Base-by-base conservation (phyloP, 495 filamentous ascomycete genomes). In the Penicilliopsis zonata region DNA sequence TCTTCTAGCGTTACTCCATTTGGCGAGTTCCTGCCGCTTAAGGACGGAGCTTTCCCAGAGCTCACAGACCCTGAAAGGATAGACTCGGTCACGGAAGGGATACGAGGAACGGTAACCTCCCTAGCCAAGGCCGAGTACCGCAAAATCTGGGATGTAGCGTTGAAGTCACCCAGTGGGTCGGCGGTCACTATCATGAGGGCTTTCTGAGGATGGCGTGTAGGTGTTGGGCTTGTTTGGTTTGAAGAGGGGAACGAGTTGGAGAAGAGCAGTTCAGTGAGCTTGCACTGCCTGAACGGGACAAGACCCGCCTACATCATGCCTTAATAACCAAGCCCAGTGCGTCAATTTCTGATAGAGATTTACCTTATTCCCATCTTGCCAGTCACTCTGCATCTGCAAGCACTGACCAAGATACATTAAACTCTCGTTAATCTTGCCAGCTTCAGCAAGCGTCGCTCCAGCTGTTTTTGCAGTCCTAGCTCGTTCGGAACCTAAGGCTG, bases 341-440 rank as follows among this genome's bases (percentile, higher is more conserved):
- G n/a, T n/a, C n/a, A n/a, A n/a, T n/a, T n/a, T n/a, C n/a, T n/a
- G n/a, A n/a, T n/a, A n/a, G n/a, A 28, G 15, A 5, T 37, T 61
- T 69, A 86, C 82, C 73, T 85, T 90, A 34, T 70, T 70, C 31
- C 75, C 74, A 37, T 74, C 74, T 21, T 73, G 77, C 23, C 77
- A 64, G 43, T 85, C 81, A 37, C 77, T 85, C 55, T 95, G 92
- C 76, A 94, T 84, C 52, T 98, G 90, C 42, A 98, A 64, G 50
- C 92, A 96, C 50, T 96, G 92, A 1, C 90, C 90, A 1, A 98
- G 73, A 53, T 94, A 95, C 92, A 98, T 98, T 46, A 98, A 56
- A 45, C 79, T 86, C 50, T 94, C 86, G 49, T 98, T 98, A 46
- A 98, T 98, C 54, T 94, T 94, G 12, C 90, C 92, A 13, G 90